Evolutionary conservation across 148 eudicot genomes (phyloP).

Genomic region (Dianthus caryophyllus): DNA sequence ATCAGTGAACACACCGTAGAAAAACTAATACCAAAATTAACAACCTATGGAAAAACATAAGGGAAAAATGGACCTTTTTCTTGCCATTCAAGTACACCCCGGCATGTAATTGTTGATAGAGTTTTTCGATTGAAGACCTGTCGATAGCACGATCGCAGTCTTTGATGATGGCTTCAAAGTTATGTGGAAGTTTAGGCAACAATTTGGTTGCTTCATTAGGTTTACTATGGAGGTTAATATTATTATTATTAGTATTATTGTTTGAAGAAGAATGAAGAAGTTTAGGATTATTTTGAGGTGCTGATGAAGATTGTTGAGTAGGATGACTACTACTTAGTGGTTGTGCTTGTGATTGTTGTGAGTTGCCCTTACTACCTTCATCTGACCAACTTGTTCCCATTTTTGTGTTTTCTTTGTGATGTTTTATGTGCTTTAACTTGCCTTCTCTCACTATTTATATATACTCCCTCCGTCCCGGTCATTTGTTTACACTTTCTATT

Average conservation of each 20-base stretch:
- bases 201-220: not conserved
- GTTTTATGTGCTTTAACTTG: not conserved
- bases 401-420: not conserved
- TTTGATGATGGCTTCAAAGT: slow-evolving; percentile 38
- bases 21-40: too few species aligned
- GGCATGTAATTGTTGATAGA: slow-evolving; percentile 33
- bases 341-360: slow-evolving; percentile 3
- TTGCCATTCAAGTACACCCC: slow-evolving; percentile 51
- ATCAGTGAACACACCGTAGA: too few species aligned
- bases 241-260: not conserved
- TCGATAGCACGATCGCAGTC: slow-evolving; percentile 39
- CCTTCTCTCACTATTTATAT: not conserved
- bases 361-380: slow-evolving; percentile 5
- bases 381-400: slow-evolving; percentile 21
- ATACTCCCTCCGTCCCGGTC: not conserved
- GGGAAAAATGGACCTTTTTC: slow-evolving; percentile 28
- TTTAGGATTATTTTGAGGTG: not conserved
- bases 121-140: slow-evolving; percentile 33
- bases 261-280: not conserved
- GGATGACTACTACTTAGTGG: not conserved
- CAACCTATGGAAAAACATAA: not conserved
- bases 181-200: slow-evolving; percentile 41
- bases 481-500: not conserved
- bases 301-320: not conserved
- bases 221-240: not conserved